Evolutionary conservation across 192 early-diverging fungal species (phyloP), one percentile per base, ranked within the genome.

Genomic region (Backusella luteola): DNA sequence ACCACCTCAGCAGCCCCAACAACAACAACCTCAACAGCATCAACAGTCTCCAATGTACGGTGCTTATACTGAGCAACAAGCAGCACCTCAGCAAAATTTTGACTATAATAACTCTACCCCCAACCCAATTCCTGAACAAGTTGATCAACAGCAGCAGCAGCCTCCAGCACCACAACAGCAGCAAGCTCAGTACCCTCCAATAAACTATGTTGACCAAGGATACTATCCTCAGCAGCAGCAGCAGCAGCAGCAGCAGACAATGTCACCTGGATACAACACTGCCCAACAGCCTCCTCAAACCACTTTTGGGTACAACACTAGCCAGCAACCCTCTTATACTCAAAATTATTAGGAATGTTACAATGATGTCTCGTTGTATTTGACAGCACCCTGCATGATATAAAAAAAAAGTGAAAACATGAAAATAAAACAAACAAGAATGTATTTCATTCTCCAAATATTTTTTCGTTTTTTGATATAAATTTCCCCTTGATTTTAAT

Each of bases 91-190:
- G 56, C 59, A 74, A 38, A 69, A 17, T 36, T 71, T 49, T 34
- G 82, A 79, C 29, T 84, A 80, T 63, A 76, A 80, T 52, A 66
- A 76, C 35, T 39, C 73, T 26, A 29, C 56, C 29, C 15, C 44
- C 0, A 35, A 49, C n/a, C 21, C 46, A 2, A 36, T 53, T 1
- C 49, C 75, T 32, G 77, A 81, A n/a, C 80, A 73, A 52, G 11
- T 9, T 63, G 56, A 23, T 8, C 82, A 79, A n/a, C 46, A 49
- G 46, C 46, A 49, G 19, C 46, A 69, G 36, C 66, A 49, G 8
- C 82, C 78, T 14, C 59, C 49, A 14, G 77, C 73, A 21, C 77
- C 71, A 41, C 80, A 78, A 53, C 80, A 75, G 59, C 80, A 72
- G 46, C 53, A 49, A 66, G 72, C 67, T 8, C 73, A 77, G 19